Evolutionary conservation across 2,329 filamentous ascomycete species (phyloP).

Genomic region (Claviceps humidiphila): DNA sequence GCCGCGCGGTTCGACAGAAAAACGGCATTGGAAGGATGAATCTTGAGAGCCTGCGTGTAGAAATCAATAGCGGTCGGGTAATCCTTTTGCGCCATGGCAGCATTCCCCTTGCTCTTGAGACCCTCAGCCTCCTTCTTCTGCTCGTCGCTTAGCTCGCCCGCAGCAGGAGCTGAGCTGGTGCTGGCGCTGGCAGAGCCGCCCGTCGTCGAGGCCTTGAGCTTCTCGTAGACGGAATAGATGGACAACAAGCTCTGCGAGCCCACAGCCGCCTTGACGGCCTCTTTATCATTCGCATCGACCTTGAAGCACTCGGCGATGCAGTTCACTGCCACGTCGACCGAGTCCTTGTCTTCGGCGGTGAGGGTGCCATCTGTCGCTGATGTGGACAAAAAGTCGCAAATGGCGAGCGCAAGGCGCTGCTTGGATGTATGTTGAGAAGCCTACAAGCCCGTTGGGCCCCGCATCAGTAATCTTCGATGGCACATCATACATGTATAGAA

Average conservation of each 20-base stretch:
- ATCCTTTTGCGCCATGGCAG: constrained; percentile 89
- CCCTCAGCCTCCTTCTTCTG: constrained; percentile 72
- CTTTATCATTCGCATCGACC: constrained; percentile 69
- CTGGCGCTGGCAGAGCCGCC: constrained; percentile 23
- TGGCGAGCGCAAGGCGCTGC: constrained; percentile 89
- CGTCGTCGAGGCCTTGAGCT: constrained; percentile 52
- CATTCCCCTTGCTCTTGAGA: constrained; percentile 83
- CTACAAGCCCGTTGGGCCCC: constrained; percentile 6
- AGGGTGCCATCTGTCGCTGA: constrained; percentile 83
- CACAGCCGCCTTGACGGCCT: constrained; percentile 61
- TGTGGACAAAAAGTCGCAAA: constrained; percentile 84
- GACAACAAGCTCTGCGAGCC: constrained; percentile 77
- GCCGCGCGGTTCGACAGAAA: constrained; percentile 97
- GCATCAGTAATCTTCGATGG: too few relatives aligned
- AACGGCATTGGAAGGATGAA: constrained; percentile 79
- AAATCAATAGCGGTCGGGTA: constrained; percentile 69
- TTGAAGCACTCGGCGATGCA: constrained; percentile 95
- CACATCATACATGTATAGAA: too few relatives aligned
- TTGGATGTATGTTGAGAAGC: constrained; percentile 34
- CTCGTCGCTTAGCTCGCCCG: constrained; percentile 30
- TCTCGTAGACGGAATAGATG: constrained; percentile 95
- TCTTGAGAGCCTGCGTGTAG: constrained; percentile 74
- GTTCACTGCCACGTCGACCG: constrained; percentile 84
- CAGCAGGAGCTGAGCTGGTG: constrained; percentile 13
- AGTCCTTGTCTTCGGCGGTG: constrained; percentile 76